Evolutionary conservation across 805 yeast species (phyloP), one percentile per base, ranked within the genome.

Genomic region (Zygosaccharomyces siamensis): DNA sequence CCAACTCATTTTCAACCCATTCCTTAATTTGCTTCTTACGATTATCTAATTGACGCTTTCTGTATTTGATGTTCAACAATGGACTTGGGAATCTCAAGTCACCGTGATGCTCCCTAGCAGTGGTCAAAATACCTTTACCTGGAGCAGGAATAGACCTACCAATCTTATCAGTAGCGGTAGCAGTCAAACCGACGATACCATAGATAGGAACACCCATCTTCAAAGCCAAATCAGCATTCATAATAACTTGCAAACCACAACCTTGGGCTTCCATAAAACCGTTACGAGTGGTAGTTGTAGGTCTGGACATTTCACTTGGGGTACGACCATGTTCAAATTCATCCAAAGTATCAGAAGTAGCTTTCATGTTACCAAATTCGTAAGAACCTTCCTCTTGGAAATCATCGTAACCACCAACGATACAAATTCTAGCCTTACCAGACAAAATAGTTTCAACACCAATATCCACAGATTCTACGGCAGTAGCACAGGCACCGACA

Each of bases 211-310:
- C 97, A 76, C 99, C 99, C 99, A 93, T 93, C 68, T 85, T 81
- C 59, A 93, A 63, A 33, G 99, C 99, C 58, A 93, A 76, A 58
- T 85, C 89, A 47, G 97, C 99, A 58, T 83, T 80, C 99, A 93
- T 93, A 56, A 93, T 80, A 56, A 93, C 84, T 77, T 93, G 97
- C 60, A 88, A 86, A 82, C 99, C 99, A 46, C 98, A 81, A 78
- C 99, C 99, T 74, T 93, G 99, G 36, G 99, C 84, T 78, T 93
- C 99, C 98, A 93, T 93, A 78, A 93, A 93, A 61, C 99, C 99
- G 61, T 84, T 79, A 79, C 99, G 87, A 41, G 96, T 77, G 37
- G 97, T 85, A 46, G 99, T 90, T 47, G 97, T 80, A 49, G 99
- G 99, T 75, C 99, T 86, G 24, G 98, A 92, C 98, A 93, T 93